phyloP scores from a whole-genome alignment of 108 stramenopile species.

The Aureococcus anophagefferens region DNA sequence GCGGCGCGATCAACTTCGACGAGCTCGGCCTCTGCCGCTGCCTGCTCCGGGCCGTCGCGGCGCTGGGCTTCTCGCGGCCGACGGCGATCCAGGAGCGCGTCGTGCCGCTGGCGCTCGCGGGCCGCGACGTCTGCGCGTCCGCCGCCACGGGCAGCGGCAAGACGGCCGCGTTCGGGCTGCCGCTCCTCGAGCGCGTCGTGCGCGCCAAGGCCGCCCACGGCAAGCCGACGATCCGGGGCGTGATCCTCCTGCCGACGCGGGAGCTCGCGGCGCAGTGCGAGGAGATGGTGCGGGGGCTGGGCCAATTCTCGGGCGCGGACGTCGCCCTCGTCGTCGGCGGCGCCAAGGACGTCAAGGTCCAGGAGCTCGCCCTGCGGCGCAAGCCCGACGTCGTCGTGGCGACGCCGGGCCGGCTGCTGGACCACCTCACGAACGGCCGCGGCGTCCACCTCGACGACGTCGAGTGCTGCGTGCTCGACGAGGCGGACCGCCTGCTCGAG shows the following conservation, averaged over 20 bases:
- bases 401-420: conserved; percentile 90
- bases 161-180: too few species aligned
- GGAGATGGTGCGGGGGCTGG: conserved; percentile 46
- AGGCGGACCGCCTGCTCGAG: conserved; percentile 84
- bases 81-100: conserved; percentile 84
- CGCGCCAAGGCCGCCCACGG: conserved; percentile 54
- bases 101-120: conserved; percentile 81
- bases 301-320: conserved; percentile 30
- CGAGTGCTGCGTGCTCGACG: conserved; percentile 73
- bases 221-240: conserved; percentile 50
- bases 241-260: conserved; percentile 84
- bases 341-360: conserved; percentile 78
- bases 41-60: conserved; percentile 77
- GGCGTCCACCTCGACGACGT: conserved; percentile 77
- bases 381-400: conserved; percentile 88
- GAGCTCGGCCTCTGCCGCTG: conserved; percentile 85
- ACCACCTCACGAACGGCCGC: conserved; percentile 81
- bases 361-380: conserved; percentile 79
- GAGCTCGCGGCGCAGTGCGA: conserved; percentile 89
- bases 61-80: conserved; percentile 85
- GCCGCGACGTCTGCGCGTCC: conserved; percentile 85
- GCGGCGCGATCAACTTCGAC: conserved; percentile 68
- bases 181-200: conserved; percentile 81
- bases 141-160: conserved; percentile 78
- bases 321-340: conserved; percentile 82